Base-by-base conservation (phyloP, 352 stramenopile species). In the Blastocystis sp. region DNA sequence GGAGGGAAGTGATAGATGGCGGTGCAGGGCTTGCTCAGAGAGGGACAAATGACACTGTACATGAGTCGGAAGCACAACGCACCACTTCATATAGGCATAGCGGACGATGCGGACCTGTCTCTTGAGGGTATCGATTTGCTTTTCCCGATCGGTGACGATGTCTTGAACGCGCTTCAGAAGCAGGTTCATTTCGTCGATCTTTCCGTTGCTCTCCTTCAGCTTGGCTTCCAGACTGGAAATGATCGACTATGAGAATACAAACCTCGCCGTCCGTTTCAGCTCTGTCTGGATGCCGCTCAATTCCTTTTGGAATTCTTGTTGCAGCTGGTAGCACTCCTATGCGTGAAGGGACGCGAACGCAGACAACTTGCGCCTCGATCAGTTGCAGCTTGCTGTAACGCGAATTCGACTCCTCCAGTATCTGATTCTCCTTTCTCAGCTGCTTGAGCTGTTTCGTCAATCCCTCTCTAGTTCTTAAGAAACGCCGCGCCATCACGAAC, bases 351-450 rank as follows among this genome's bases (percentile, higher is more conserved):
- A 74, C 31, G 16, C 13, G 21, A 13, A 81, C 9, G 12, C 31
- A 16, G 29, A 24, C 9, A 26, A 81, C 71, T 19, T 81, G 39
- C 0, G 71, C 71, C 50, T 81, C 71, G 50, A 81, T 67, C 26
- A 81, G 21, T 67, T 81, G 71, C 3, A 81, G 33, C n/a, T 51
- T 65, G 62, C 71, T 81, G 33, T 81, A 81, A 26, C 71, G 31
- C 41, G 71, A 41, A 31, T 81, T 81, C 39, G 71, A 45, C 37
- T 81, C 71, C 50, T 81, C 71, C 37, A 81, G 59, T 67, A 81
- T 63, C 26, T 29, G 39, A 41, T 81, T 81, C 41, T 81, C 71
- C 31, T 81, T 45, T 50, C 66, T 59, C 55, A 81, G 29, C 24
- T 81, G 71, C 21, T 2, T 24, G 29, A 81, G 62, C 37, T 81